Percentiles rank a stretch among this genome's conserved stretches.
These are phyloP conservation scores for Gloeopeniophorella convolvens DNA, from an alignment of 768 basidiomycete genomes.

Conservation along the genomic window DNA sequence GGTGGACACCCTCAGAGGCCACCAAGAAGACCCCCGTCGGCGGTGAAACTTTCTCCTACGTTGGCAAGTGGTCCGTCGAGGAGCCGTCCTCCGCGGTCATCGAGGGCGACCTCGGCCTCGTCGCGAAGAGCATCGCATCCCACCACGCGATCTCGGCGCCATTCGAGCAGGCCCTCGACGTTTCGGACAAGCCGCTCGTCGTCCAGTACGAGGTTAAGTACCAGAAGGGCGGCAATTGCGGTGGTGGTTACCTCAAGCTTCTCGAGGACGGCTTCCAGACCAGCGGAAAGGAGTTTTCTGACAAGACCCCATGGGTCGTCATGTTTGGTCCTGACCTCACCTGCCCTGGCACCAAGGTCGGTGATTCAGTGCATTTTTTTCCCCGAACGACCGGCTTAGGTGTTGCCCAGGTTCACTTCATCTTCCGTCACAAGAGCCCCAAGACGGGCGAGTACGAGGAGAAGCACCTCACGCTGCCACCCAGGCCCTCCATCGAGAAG, in stretches of 20 bases:
- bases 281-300: slow-evolving; percentile 87
- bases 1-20: slow-evolving; percentile 96
- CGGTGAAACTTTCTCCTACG: slow-evolving; percentile 94
- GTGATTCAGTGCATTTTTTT: slow-evolving; percentile 5
- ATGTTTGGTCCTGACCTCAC: slow-evolving; percentile 98
- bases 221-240: slow-evolving; percentile 98
- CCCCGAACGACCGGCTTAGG: background rate
- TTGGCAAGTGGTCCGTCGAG: slow-evolving; percentile 96
- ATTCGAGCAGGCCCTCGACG: slow-evolving; percentile 70
- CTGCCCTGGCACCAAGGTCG: slow-evolving; percentile 85
- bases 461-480: slow-evolving; percentile 85
- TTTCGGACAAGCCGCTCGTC: slow-evolving; percentile 79
- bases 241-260: slow-evolving; percentile 97
- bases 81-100: slow-evolving; percentile 72
- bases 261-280: slow-evolving; percentile 93
- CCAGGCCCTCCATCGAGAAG: slow-evolving; percentile 83
- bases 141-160: slow-evolving; percentile 98
- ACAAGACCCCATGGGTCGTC: slow-evolving; percentile 90
- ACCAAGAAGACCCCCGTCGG: slow-evolving; percentile 97
- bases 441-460: slow-evolving; percentile 90
- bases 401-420: slow-evolving; percentile 79
- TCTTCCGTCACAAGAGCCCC: slow-evolving; percentile 97
- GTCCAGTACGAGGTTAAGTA: slow-evolving; percentile 99
- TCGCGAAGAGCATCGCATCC: slow-evolving; percentile 94
- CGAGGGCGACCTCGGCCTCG: slow-evolving; percentile 84